Percentiles rank a stretch among this genome's conserved stretches.
Evolutionary conservation across 148 eudicot genomes (phyloP).

Genomic region (Hydrangea macrophylla): DNA sequence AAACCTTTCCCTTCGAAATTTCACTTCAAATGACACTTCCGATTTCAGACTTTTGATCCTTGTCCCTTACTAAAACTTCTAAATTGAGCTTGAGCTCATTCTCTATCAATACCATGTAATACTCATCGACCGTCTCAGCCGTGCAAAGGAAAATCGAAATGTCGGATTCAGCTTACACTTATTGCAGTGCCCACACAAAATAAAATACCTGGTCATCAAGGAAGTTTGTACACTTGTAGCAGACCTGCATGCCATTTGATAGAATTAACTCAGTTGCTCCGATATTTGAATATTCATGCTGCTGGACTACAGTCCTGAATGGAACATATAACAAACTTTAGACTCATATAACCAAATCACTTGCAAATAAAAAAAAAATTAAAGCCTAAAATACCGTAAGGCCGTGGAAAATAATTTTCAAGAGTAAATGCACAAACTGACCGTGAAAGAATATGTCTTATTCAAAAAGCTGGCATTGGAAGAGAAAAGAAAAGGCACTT

Average conservation of each 20-base stretch:
- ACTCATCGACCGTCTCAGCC: neutral
- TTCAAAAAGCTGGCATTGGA: too few relatives aligned
- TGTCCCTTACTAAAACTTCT: neutral
- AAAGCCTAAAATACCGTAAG: neutral
- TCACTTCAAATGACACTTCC: neutral
- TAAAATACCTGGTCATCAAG: constrained; percentile 87
- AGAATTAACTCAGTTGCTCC: constrained; percentile 67
- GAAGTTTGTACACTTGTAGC: constrained; percentile 83
- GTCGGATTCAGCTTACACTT: too few relatives aligned
- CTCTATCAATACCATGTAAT: neutral
- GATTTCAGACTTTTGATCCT: neutral
- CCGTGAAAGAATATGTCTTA: neutral
- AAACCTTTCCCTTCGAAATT: neutral
- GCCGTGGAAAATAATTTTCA: neutral
- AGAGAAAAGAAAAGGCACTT: too few relatives aligned
- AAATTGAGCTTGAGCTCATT: neutral
- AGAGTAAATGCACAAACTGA: neutral
- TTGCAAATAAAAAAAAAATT: neutral
- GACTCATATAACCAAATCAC: neutral
- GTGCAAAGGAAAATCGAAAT: neutral
- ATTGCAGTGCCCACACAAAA: neutral
- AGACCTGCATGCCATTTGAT: constrained; percentile 88
- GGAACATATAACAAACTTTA: constrained; percentile 2
- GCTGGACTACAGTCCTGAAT: constrained; percentile 60
- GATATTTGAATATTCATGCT: constrained; percentile 54